Evolutionary conservation across 2,329 filamentous ascomycete species (phyloP).

Genomic region (Macroventuria anomochaeta): DNA sequence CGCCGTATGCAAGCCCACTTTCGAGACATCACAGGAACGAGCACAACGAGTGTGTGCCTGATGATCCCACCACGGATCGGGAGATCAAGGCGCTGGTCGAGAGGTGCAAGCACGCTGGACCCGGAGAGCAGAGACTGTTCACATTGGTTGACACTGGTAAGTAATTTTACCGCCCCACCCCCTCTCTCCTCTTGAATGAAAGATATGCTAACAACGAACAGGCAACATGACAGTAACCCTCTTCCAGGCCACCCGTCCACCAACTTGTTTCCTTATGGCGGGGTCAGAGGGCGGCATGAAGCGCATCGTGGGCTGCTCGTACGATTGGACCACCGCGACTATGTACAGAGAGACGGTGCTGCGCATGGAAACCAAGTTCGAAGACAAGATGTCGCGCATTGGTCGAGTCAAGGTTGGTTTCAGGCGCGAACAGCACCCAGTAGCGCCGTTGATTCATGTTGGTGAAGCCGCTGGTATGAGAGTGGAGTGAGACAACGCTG

Average conservation of each 20-base stretch:
- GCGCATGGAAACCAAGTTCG: conserved; percentile 50
- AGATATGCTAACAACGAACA: conserved; percentile 31
- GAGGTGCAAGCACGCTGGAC: conserved; percentile 28
- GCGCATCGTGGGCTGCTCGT: conserved; percentile 55
- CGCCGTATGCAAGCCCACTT: conserved; percentile 40
- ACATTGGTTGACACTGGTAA: conserved; percentile 46
- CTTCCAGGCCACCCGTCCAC: conserved; percentile 51
- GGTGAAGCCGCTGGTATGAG: conserved; percentile 31
- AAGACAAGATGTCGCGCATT: conserved; percentile 46
- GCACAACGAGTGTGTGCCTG: conserved; percentile 40
- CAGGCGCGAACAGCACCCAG: conserved; percentile 40
- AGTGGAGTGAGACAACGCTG: conserved; percentile 8
- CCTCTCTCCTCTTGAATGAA: not conserved
- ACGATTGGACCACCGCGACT: conserved; percentile 52
- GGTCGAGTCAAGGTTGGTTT: conserved; percentile 43
- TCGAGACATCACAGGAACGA: conserved; percentile 41
- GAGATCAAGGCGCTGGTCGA: conserved; percentile 29
- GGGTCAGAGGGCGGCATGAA: conserved; percentile 56
- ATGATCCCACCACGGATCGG: conserved; percentile 41
- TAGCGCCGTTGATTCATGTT: conserved; percentile 35
- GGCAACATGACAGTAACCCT: conserved; percentile 54
- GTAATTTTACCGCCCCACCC: too few species aligned
- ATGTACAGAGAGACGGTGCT: conserved; percentile 55
- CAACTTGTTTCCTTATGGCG: conserved; percentile 53
- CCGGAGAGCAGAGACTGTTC: conserved; percentile 37